Base-by-base conservation (phyloP, 2,329 filamentous ascomycete species). In the Corynespora cassiicola region DNA sequence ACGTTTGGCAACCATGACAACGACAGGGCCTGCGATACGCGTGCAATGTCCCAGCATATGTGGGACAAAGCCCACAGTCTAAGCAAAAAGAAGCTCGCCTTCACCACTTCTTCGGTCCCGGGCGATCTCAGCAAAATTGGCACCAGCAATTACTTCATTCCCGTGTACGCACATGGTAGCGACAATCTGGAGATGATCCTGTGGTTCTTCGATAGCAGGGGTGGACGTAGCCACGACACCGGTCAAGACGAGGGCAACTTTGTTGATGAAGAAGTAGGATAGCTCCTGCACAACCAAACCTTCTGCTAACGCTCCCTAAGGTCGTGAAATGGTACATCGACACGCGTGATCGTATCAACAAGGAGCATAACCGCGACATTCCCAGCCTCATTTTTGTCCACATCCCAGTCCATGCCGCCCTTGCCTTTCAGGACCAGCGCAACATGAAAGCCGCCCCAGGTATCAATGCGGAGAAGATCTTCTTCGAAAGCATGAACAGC, bases 1-100 rank as follows among this genome's bases (percentile, higher is more conserved):
- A 84, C 84, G 0, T 88, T 88, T 46, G 86, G 86, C 0, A 88
- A 88, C 40, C 86, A 89, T 52, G 86, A 89, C 49, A 54, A 46
- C 31, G 54, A 51, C 15, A 47, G 45, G 40, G 63, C 54, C 3
- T 60, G 53, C 42, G 54, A 48, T 20, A 59, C 60, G 2, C 36
- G 42, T 2, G 31, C 31, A 19, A 52, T 64, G 38, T 45, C 54
- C 2, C 46, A 58, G 29, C 50, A 60, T 28, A 57, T 61, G 48
- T 55, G 54, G 47, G 45, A 46, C 18, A 47, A 55, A n/a, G 68
- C 79, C 22, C 78, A 72, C 56, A 78, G 77, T 0, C 75, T 75
- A 1, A 47, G 57, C 55, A 79, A 77, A 0, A 73, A 76, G 2
- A 52, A 54, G 25, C 45, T 59, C 2, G 54, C 61, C 0, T 63